Conservation (phyloP, 768 basidiomycete species). For the Sutorius australiensis region DNA sequence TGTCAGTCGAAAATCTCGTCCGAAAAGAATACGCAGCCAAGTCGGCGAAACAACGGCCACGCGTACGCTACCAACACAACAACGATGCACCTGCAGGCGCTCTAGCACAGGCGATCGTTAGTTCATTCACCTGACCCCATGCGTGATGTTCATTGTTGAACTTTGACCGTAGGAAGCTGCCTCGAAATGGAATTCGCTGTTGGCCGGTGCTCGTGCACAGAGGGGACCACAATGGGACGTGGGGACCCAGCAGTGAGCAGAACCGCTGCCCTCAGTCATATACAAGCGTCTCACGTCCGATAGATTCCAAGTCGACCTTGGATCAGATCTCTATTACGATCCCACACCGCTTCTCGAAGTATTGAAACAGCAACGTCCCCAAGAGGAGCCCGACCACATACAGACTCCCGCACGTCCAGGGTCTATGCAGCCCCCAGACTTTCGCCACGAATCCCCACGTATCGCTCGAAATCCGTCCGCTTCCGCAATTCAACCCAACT, state of each 20-base stretch:
- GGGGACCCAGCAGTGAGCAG: slow-evolving; percentile 75
- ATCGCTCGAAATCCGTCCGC: slow-evolving; percentile 30
- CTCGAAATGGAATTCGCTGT: slow-evolving; percentile 81
- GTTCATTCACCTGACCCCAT: slow-evolving; percentile 24
- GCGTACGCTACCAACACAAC: slow-evolving; percentile 50
- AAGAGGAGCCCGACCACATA: slow-evolving; percentile 25
- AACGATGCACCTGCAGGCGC: slow-evolving; percentile 42
- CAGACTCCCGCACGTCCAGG: slow-evolving; percentile 18
- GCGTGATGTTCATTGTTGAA: not conserved
- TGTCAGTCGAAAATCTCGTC: slow-evolving; percentile 56
- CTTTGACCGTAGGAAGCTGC: slow-evolving; percentile 54
- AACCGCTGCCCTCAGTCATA: not conserved
- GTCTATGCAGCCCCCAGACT: slow-evolving; percentile 34
- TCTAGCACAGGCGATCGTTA: slow-evolving; percentile 62
- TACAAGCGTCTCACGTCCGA: not conserved
- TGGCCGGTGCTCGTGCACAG: slow-evolving; percentile 74
- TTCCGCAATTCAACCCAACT: slow-evolving; percentile 28
- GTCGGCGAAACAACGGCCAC: slow-evolving; percentile 38
- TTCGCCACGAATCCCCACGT: slow-evolving; percentile 33
- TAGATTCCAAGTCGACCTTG: slow-evolving; percentile 74
- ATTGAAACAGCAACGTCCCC: slow-evolving; percentile 36
- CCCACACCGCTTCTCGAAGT: slow-evolving; percentile 56
- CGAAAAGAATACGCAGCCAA: slow-evolving; percentile 45
- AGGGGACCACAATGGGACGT: slow-evolving; percentile 87
- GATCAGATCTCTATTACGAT: slow-evolving; percentile 72